Conservation (phyloP, 441 rosid genomes). For the Theobroma grandiflorum region DNA sequence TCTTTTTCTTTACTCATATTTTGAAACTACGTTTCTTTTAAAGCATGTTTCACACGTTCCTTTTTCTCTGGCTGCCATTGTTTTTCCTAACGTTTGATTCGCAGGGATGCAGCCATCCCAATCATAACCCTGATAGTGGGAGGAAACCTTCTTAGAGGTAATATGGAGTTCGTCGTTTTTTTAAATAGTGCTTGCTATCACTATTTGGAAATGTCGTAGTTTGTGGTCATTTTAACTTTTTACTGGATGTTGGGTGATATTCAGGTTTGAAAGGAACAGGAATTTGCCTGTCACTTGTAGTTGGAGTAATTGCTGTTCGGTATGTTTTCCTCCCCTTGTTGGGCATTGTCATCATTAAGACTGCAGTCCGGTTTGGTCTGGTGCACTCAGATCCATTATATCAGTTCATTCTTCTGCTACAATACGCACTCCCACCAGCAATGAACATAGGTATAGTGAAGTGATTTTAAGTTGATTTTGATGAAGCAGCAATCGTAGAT, state of each 20-base stretch:
- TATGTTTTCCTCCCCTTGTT: conserved; percentile 65
- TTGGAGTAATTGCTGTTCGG: conserved; percentile 64
- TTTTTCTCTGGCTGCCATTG: neutral
- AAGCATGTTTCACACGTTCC: neutral
- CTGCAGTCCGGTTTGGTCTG: conserved; percentile 53
- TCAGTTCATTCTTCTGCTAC: conserved; percentile 71
- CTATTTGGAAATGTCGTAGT: neutral
- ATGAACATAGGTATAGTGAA: conserved; percentile 57
- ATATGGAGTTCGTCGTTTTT: neutral
- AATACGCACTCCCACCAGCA: conserved; percentile 84
- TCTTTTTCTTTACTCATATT: neutral
- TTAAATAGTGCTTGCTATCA: neutral
- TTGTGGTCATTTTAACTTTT: no score
- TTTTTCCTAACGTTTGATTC: neutral
- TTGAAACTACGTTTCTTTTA: neutral
- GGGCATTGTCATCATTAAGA: conserved; percentile 64
- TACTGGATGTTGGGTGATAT: no score
- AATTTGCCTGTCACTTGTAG: conserved; percentile 52
- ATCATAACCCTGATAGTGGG: conserved; percentile 75
- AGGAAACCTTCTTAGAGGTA: conserved; percentile 85
- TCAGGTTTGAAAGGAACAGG: conserved; percentile 67
- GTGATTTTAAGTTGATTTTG: no score
- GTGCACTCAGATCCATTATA: conserved; percentile 68
- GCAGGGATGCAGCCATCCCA: conserved; percentile 85
- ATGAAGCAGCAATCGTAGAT: neutral